Percentiles rank a stretch among this genome's conserved stretches.
phyloP scores from a whole-genome alignment of 352 stramenopile species.

The Phytophthora niederhauseri region DNA sequence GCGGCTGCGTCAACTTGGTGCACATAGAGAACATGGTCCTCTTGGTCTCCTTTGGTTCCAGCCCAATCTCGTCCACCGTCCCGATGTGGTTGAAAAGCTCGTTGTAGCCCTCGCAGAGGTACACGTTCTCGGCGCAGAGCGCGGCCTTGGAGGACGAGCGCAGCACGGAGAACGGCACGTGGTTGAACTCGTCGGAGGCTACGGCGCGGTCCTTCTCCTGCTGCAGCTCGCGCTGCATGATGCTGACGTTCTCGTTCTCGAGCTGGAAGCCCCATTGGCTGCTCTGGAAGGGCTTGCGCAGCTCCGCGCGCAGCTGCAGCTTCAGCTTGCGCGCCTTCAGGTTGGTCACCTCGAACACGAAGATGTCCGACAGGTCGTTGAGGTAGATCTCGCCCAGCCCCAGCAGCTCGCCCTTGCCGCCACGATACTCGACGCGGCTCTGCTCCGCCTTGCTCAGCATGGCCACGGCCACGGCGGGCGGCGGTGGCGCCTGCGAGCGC shows the following conservation, averaged over 20 bases:
- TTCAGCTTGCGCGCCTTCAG: conserved; percentile 52
- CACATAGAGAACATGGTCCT: conserved; percentile 79
- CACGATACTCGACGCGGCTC: conserved; percentile 52
- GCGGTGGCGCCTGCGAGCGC: conserved; percentile 30
- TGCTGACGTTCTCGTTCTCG: conserved; percentile 87
- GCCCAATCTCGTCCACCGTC: conserved; percentile 59
- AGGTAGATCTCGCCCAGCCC: conserved; percentile 86
- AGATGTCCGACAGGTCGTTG: conserved; percentile 87
- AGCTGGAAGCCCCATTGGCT: conserved; percentile 86
- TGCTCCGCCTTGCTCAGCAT: conserved; percentile 73
- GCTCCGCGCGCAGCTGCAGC: conserved; percentile 71
- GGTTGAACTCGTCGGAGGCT: conserved; percentile 72
- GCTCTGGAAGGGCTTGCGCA: conserved; percentile 83
- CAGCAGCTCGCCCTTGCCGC: conserved; percentile 60
- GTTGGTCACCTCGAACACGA: conserved; percentile 84
- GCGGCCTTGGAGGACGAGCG: conserved; percentile 70
- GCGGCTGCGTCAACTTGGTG: conserved; percentile 55
- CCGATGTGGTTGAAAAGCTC: conserved; percentile 91
- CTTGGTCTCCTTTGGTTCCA: conserved; percentile 75
- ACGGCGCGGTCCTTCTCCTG: conserved; percentile 34
- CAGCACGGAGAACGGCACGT: conserved; percentile 74
- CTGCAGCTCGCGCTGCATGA: conserved; percentile 51
- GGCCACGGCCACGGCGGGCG: conserved; percentile 47
- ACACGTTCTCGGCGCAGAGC: conserved; percentile 79
- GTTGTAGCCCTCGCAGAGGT: conserved; percentile 89